Evolutionary conservation across 2,329 filamentous ascomycete species (phyloP), one percentile per base, ranked within the genome.

Genomic region (Incumbomyces lentus): DNA sequence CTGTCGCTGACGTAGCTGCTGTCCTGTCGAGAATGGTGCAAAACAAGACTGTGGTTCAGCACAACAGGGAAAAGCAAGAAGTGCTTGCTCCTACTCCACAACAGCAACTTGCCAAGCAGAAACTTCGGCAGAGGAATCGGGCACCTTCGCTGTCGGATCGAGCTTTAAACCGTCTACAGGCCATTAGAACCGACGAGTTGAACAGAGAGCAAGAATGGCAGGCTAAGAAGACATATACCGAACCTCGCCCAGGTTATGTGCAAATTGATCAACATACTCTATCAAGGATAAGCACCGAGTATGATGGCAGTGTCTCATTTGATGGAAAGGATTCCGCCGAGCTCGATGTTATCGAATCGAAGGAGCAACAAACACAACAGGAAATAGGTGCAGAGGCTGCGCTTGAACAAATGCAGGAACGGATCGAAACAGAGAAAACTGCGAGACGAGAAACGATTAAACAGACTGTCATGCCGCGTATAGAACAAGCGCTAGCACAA

Each of bases 1-100:
- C 68, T 36, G 69, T 79, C 16, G 78, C 77, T 4, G 79, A 82
- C 56, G 59, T 79, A 18, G 76, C 77, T 1, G 72, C 74, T 16
- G 75, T 79, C 2, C 58, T 81, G 44, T 51, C 33, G 60, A 60
- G 46, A 55, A 64, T 40, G 43, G 52, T 35, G 50, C 22, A 26
- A 26, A 26, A 26, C 22, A 26, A 26, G 22, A 26, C 22, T 4
- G 22, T 26, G 4, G 22, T 8, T 8, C 22, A 26, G 22, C 8
- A 4, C 22, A 26, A 26, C 22, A 8, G 22, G 4, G 22, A 26
- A 26, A 26, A 26, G 22, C 22, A 8, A 4, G 60, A 31, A 60
- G 60, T 14, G 54, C 18, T 14, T 18, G 11, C 64, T 13, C 58
- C 61, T 6, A 58, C 59, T 17, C 52, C 52, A 11, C 45, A 54